phyloP scores from a whole-genome alignment of 352 stramenopile genomes.

The Phytophthora constricta region DNA sequence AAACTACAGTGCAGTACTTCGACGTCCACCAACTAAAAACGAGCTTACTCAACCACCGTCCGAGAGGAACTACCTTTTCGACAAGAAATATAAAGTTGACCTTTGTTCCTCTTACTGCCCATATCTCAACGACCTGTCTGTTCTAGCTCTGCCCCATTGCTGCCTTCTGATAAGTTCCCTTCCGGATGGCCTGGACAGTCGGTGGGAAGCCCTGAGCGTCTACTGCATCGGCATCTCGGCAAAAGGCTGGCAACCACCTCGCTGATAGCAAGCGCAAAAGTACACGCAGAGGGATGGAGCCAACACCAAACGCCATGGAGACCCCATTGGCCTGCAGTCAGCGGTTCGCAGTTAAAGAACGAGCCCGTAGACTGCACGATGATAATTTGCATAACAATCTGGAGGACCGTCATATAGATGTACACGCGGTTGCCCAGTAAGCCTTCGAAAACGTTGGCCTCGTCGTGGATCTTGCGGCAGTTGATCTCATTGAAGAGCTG shows the following conservation, averaged over 20 bases:
- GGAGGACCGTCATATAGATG: slow-evolving; percentile 90
- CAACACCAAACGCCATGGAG: slow-evolving; percentile 56
- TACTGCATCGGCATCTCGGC: slow-evolving; percentile 54
- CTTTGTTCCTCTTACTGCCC: slow-evolving; percentile 24
- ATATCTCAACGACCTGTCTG: slow-evolving; percentile 17
- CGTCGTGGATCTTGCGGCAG: slow-evolving; percentile 84
- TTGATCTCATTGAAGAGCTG: slow-evolving; percentile 94
- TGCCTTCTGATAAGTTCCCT: slow-evolving; percentile 40
- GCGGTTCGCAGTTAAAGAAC: slow-evolving; percentile 68
- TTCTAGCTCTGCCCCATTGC: slow-evolving; percentile 27
- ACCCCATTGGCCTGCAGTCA: slow-evolving; percentile 62
- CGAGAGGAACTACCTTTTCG: too few relatives aligned
- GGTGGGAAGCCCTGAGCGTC: slow-evolving; percentile 39
- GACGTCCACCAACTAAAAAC: too few relatives aligned
- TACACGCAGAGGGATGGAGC: slow-evolving; percentile 58
- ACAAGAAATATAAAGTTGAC: too few relatives aligned
- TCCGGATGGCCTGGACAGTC: slow-evolving; percentile 39
- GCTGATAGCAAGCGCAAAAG: slow-evolving; percentile 55
- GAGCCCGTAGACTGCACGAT: slow-evolving; percentile 94
- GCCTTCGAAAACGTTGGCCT: slow-evolving; percentile 95
- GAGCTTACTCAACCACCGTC: too few relatives aligned
- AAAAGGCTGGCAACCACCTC: slow-evolving; percentile 72
- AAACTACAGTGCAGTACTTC: too few relatives aligned
- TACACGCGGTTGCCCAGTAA: slow-evolving; percentile 93
- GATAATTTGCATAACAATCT: slow-evolving; percentile 93